Conservation (phyloP, 139 green algal species). For the Chlorella sp. region DNA sequence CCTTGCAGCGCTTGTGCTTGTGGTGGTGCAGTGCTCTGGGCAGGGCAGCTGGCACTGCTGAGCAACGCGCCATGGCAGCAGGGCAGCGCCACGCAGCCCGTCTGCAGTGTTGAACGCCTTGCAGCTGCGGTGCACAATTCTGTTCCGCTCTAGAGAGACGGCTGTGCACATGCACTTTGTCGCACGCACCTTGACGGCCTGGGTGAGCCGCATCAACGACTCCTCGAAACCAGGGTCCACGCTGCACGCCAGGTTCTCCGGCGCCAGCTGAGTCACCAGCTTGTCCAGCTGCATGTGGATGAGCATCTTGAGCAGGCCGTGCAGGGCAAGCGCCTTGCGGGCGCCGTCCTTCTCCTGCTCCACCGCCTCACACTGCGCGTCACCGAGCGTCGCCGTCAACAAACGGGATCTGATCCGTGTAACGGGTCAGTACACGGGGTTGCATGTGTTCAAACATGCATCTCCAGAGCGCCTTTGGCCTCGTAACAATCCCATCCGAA, state of each 20-base stretch:
- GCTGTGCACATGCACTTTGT: too few species aligned
- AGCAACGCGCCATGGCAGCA: not conserved
- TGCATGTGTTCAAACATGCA: too few species aligned
- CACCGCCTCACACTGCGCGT: not conserved
- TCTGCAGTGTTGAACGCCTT: not conserved
- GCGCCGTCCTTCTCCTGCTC: constrained; percentile 14
- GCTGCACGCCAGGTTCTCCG: not conserved
- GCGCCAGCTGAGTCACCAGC: not conserved
- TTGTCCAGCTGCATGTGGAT: not conserved
- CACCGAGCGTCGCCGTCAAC: too few species aligned
- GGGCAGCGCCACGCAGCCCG: not conserved
- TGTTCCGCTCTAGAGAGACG: too few species aligned
- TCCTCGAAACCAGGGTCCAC: not conserved
- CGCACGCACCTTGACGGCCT: not conserved
- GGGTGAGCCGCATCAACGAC: not conserved
- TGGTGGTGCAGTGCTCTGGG: not conserved
- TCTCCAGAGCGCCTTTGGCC: too few species aligned
- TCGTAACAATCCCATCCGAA: too few species aligned
- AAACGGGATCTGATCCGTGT: too few species aligned
- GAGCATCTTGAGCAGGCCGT: constrained; percentile 24
- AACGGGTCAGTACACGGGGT: too few species aligned
- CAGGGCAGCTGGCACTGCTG: not conserved
- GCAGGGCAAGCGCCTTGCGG: constrained; percentile 20
- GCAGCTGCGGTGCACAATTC: too few species aligned
- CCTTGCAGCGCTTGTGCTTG: not conserved